phyloP scores from a whole-genome alignment of 306 rosid genomes.

The Ormosia semicastrata region DNA sequence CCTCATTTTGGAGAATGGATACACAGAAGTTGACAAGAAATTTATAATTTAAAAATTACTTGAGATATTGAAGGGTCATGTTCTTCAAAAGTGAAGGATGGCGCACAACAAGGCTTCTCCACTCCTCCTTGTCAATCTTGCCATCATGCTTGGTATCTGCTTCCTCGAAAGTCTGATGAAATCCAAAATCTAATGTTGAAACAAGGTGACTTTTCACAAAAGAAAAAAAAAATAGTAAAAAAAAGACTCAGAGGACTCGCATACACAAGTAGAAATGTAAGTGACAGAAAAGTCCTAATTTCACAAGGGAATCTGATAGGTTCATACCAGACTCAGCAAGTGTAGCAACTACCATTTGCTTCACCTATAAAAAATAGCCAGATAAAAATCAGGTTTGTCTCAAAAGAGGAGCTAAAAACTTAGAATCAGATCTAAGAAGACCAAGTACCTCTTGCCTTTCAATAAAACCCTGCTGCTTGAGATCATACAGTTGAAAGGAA shows the following conservation, averaged over 20 bases:
- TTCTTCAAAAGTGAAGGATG: constrained; percentile 97
- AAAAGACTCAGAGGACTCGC: neutral
- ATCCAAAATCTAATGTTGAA: neutral
- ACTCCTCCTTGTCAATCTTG: constrained; percentile 95
- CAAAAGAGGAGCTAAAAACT: neutral
- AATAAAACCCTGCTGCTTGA: constrained; percentile 96
- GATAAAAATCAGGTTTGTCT: neutral
- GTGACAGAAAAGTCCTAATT: neutral
- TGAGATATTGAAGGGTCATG: constrained; percentile 97
- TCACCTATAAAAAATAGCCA: constrained; percentile 54
- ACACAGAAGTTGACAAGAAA: neutral
- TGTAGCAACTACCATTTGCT: constrained; percentile 99
- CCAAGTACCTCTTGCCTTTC: constrained; percentile 96
- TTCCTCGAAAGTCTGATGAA: constrained; percentile 89
- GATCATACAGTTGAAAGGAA: constrained; percentile 96
- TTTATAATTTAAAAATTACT: constrained; percentile 48
- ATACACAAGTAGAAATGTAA: neutral
- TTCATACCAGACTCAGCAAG: constrained; percentile 99
- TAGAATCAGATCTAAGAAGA: neutral
- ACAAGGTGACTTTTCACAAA: neutral
- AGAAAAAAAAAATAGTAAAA: neutral
- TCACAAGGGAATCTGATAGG: constrained; percentile 57
- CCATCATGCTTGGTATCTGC: constrained; percentile 99
- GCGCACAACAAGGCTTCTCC: constrained; percentile 91
- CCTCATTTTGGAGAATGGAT: neutral